These are phyloP conservation scores for Limtongia smithiae DNA, from an alignment of 805 yeast genomes.

Conservation along the genomic window DNA sequence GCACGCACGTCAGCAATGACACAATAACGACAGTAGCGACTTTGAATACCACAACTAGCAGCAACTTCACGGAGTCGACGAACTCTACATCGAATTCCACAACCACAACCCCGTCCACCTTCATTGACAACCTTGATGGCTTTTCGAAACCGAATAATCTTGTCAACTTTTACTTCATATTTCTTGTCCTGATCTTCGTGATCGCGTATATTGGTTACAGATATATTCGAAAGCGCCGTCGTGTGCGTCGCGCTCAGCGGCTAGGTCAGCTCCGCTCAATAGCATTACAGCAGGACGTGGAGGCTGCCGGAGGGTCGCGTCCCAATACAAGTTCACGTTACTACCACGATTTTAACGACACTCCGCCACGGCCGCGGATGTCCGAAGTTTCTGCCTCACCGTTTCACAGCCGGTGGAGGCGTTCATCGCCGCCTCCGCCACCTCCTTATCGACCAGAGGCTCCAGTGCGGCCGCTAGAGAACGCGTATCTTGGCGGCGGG, in stretches of 20 bases:
- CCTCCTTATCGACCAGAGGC: constrained; percentile 17
- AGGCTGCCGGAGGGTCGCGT: neutral
- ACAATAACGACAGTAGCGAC: too few relatives aligned
- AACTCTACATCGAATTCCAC: neutral
- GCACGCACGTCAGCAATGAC: constrained; percentile 32
- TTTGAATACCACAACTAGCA: constrained; percentile 9
- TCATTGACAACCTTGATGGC: constrained; percentile 14
- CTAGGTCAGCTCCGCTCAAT: constrained; percentile 4
- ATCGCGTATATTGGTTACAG: constrained; percentile 19
- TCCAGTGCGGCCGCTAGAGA: constrained; percentile 8
- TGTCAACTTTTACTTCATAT: constrained; percentile 23
- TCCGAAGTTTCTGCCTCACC: neutral
- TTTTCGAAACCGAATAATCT: constrained; percentile 21
- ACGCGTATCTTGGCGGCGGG: constrained; percentile 24
- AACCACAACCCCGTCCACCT: constrained; percentile 5
- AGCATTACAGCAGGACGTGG: constrained; percentile 23
- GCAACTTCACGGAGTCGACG: neutral
- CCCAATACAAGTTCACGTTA: neutral
- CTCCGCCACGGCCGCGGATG: constrained; percentile 1
- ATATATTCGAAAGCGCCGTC: constrained; percentile 15
- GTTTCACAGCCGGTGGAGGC: neutral
- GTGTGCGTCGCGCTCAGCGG: neutral
- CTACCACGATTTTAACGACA: too few relatives aligned
- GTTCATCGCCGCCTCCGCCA: constrained; percentile 11
- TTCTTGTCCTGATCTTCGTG: constrained; percentile 15